Percentiles rank a stretch among this genome's conserved stretches.
Evolutionary conservation across 2,329 filamentous ascomycete species (phyloP).

Genomic region (Chaetomium sp.): DNA sequence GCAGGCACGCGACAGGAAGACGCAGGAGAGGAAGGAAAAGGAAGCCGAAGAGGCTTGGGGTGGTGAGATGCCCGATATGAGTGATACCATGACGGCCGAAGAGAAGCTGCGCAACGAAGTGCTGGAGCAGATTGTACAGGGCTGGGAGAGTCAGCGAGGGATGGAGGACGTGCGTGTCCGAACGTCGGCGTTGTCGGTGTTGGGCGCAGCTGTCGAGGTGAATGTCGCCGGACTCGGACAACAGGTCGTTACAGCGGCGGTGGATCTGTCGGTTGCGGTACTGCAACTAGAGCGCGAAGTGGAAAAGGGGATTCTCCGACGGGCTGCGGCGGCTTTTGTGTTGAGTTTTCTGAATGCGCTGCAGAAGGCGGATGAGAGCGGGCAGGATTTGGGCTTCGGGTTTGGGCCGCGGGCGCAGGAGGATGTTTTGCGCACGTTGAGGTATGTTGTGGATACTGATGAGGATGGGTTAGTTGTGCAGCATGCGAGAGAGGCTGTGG

Average conservation of each 20-base stretch:
- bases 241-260: slow-evolving; percentile 44
- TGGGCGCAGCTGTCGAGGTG: slow-evolving; percentile 54
- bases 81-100: slow-evolving; percentile 33
- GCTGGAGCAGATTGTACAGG: slow-evolving; percentile 53
- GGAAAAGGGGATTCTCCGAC: slow-evolving; percentile 58
- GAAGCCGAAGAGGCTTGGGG: slow-evolving; percentile 50
- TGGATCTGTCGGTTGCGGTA: slow-evolving; percentile 58
- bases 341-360: slow-evolving; percentile 56
- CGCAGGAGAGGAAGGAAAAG: slow-evolving; percentile 42
- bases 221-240: slow-evolving; percentile 52
- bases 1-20: slow-evolving; percentile 45
- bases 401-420: slow-evolving; percentile 49
- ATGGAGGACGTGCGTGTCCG: slow-evolving; percentile 65
- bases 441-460: slow-evolving; percentile 60
- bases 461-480: slow-evolving; percentile 61
- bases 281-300: slow-evolving; percentile 55
- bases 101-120: slow-evolving; percentile 43
- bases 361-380: slow-evolving; percentile 43
- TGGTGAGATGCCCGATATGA: slow-evolving; percentile 44
- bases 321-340: slow-evolving; percentile 59
- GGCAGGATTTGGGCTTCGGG: slow-evolving; percentile 45
- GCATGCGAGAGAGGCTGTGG: slow-evolving; percentile 60
- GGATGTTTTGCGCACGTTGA: slow-evolving; percentile 56
- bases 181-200: slow-evolving; percentile 60
- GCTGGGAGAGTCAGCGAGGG: slow-evolving; percentile 61